Conservation (phyloP, 2,329 filamentous ascomycete genomes). For the Aphanocladium album region DNA sequence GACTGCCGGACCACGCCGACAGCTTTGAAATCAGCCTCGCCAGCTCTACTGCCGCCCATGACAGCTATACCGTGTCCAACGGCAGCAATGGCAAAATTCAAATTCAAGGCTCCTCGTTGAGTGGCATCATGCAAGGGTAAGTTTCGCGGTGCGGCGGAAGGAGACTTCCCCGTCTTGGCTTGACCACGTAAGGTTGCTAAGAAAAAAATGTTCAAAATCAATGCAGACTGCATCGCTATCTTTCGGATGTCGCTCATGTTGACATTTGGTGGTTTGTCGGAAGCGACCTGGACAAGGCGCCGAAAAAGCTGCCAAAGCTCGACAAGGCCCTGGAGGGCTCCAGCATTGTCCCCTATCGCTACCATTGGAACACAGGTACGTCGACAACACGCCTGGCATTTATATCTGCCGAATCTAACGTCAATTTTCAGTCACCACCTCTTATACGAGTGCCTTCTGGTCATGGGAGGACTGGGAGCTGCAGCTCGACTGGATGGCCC, state of each 20-base stretch:
- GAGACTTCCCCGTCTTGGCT: neutral
- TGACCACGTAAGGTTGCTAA: neutral
- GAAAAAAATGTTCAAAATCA: neutral
- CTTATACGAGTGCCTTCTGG: slow-evolving; percentile 47
- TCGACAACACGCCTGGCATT: neutral
- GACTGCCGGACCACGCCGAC: slow-evolving; percentile 16
- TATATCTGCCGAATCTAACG: neutral
- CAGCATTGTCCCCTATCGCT: slow-evolving; percentile 22
- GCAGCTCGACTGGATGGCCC: slow-evolving; percentile 47
- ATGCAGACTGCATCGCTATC: slow-evolving; percentile 18
- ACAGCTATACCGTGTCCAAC: slow-evolving; percentile 16
- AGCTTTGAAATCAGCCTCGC: slow-evolving; percentile 15
- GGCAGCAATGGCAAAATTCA: slow-evolving; percentile 16
- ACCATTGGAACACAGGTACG: slow-evolving; percentile 46
- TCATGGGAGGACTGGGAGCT: slow-evolving; percentile 49
- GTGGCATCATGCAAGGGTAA: slow-evolving; percentile 16
- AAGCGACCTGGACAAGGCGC: slow-evolving; percentile 16
- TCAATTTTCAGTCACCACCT: slow-evolving; percentile 40
- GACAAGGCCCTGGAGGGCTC: slow-evolving; percentile 6
- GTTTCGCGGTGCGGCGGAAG: neutral
- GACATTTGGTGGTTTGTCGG: slow-evolving; percentile 21
- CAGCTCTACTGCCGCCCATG: neutral
- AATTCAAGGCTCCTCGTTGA: slow-evolving; percentile 16
- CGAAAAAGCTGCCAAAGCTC: slow-evolving; percentile 14
- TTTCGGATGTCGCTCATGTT: slow-evolving; percentile 16